Evolutionary conservation across 495 filamentous ascomycete species (phyloP).

Genomic region (Achaetomiella virescens): DNA sequence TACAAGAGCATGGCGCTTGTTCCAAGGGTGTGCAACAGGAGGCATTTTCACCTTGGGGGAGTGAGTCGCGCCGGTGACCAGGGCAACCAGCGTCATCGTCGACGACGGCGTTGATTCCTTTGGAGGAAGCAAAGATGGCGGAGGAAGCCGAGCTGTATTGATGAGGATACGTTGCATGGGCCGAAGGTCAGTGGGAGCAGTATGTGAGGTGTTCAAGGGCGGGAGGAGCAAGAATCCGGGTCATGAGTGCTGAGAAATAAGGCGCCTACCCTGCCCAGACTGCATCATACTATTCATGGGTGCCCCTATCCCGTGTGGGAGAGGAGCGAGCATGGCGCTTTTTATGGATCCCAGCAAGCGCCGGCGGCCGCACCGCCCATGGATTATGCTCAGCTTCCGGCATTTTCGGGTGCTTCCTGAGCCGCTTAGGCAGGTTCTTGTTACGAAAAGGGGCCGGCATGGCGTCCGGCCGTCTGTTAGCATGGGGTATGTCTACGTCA

Average conservation of each 20-base stretch:
- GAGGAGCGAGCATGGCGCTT: not conserved
- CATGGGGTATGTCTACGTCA: not conserved
- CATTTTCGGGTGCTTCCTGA: slow-evolving; percentile 12
- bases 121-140: not conserved
- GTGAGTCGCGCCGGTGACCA: slow-evolving; percentile 3
- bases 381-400: slow-evolving; percentile 14
- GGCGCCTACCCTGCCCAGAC: slow-evolving; percentile 18
- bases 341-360: not conserved
- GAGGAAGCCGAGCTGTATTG: slow-evolving; percentile 34
- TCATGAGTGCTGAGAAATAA: slow-evolving; percentile 21
- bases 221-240: slow-evolving; percentile 11
- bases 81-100: not conserved
- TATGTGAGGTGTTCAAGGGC: not conserved
- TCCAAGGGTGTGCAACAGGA: not conserved
- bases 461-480: slow-evolving; percentile 3
- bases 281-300: slow-evolving; percentile 15
- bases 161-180: slow-evolving; percentile 39
- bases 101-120: not conserved
- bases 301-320: not conserved
- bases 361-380: not conserved
- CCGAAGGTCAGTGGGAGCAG: slow-evolving; percentile 27
- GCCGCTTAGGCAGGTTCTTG: slow-evolving; percentile 16
- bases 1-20: slow-evolving; percentile 1
- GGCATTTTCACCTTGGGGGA: slow-evolving; percentile 4
- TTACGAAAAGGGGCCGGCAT: slow-evolving; percentile 2